Percentiles rank a stretch among this genome's conserved stretches.
Evolutionary conservation across 768 basidiomycete species (phyloP).

Genomic region (Kwoniella botswanensis): DNA sequence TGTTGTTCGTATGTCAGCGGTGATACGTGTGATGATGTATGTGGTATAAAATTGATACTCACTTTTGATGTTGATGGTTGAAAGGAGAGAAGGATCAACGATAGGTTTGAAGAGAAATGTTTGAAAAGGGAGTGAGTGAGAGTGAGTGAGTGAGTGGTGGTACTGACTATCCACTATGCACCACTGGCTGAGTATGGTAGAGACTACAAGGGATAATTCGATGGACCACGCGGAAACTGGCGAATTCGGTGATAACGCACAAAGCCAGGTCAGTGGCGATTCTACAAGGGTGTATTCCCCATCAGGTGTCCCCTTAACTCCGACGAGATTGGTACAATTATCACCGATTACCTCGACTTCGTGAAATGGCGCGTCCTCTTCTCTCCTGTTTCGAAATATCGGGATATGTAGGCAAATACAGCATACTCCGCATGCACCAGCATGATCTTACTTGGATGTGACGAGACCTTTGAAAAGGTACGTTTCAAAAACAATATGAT

Average conservation of each 20-base stretch:
- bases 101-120: neutral
- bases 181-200: neutral
- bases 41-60: conserved; percentile 6
- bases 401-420: too few relatives aligned
- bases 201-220: conserved; percentile 2
- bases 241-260: neutral
- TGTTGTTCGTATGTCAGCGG: neutral
- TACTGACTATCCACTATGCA: neutral
- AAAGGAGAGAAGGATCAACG: conserved; percentile 11
- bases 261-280: neutral
- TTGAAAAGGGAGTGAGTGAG: conserved; percentile 9
- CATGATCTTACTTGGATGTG: too few relatives aligned
- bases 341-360: neutral
- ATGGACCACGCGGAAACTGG: conserved; percentile 3
- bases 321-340: neutral
- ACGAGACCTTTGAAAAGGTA: too few relatives aligned
- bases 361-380: neutral
- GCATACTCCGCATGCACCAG: too few relatives aligned
- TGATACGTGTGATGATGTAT: neutral
- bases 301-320: neutral
- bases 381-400: neutral
- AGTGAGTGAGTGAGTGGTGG: conserved; percentile 5
- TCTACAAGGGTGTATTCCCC: neutral
- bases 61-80: conserved; percentile 27
- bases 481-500: too few relatives aligned